These are phyloP conservation scores for Leccinum disarticulatum DNA, from an alignment of 768 basidiomycete species.

Conservation along the genomic window DNA sequence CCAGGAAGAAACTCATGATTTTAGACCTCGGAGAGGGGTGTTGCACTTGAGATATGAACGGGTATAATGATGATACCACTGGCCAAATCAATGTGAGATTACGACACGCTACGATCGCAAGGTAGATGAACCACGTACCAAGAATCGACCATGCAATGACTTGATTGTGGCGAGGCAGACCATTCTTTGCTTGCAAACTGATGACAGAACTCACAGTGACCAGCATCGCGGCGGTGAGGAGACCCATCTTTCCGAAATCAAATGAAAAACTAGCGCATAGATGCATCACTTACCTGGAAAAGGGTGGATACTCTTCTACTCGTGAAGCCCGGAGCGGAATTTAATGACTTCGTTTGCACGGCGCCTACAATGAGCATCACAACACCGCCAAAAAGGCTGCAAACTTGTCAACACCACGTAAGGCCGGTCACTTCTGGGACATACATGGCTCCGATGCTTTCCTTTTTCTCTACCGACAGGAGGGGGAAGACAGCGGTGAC, in stretches of 20 bases:
- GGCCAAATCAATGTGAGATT: constrained; percentile 29
- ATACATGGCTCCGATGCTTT: constrained; percentile 61
- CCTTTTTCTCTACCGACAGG: constrained; percentile 69
- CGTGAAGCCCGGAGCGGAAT: background rate
- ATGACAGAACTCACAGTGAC: constrained; percentile 58
- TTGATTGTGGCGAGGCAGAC: constrained; percentile 63
- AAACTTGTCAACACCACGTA: constrained; percentile 10
- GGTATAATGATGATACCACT: constrained; percentile 53
- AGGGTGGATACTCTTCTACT: constrained; percentile 4
- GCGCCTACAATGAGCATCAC: constrained; percentile 42
- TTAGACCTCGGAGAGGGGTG: constrained; percentile 47
- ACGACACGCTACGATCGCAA: background rate
- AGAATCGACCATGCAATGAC: constrained; percentile 63
- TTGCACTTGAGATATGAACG: constrained; percentile 42
- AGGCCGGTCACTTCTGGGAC: constrained; percentile 21
- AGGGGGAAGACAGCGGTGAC: constrained; percentile 67
- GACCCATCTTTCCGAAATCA: constrained; percentile 35
- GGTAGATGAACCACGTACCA: constrained; percentile 40
- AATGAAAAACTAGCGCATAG: background rate
- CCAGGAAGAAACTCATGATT: constrained; percentile 63
- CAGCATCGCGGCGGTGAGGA: constrained; percentile 47
- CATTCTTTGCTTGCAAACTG: constrained; percentile 63
- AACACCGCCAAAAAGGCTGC: constrained; percentile 48
- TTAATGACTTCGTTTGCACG: constrained; percentile 13
- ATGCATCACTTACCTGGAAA: constrained; percentile 25